Conservation (phyloP, 345 rosid genomes). For the Melastoma malabathricum region DNA sequence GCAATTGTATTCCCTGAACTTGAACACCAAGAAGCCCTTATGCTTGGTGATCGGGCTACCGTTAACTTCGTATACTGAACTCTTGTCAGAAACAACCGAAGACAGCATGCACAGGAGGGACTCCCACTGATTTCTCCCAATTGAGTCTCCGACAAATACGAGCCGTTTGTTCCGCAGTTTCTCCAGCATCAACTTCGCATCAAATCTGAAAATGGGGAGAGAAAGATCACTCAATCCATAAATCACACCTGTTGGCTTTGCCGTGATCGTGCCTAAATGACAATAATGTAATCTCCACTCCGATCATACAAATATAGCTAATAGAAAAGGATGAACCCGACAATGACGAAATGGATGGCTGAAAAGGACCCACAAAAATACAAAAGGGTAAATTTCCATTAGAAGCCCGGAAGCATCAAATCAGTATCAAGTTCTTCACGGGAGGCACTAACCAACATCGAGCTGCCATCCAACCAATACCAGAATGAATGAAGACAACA, state of each 20-base stretch:
- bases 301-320: neutral
- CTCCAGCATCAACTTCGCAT: slow-evolving; percentile 71
- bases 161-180: slow-evolving; percentile 56
- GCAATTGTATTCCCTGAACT: slow-evolving; percentile 67
- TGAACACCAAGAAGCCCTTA: slow-evolving; percentile 69
- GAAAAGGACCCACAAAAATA: no score
- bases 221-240: neutral
- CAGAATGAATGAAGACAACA: no score
- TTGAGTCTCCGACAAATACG: slow-evolving; percentile 88
- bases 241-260: no score
- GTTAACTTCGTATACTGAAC: slow-evolving; percentile 70
- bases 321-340: no score
- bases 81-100: slow-evolving; percentile 43
- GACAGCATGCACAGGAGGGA: slow-evolving; percentile 79
- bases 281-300: neutral
- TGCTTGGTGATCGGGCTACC: slow-evolving; percentile 83
- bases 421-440: no score
- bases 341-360: no score
- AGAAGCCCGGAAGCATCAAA: no score
- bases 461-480: no score
- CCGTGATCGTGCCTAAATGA: no score
- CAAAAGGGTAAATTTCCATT: no score
- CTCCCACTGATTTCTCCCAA: slow-evolving; percentile 97
- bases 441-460: no score
- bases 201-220: slow-evolving; percentile 34